Evolutionary conservation across 768 basidiomycete species (phyloP), one percentile per base, ranked within the genome.

Genomic region (Cyclocybe cylindracea): DNA sequence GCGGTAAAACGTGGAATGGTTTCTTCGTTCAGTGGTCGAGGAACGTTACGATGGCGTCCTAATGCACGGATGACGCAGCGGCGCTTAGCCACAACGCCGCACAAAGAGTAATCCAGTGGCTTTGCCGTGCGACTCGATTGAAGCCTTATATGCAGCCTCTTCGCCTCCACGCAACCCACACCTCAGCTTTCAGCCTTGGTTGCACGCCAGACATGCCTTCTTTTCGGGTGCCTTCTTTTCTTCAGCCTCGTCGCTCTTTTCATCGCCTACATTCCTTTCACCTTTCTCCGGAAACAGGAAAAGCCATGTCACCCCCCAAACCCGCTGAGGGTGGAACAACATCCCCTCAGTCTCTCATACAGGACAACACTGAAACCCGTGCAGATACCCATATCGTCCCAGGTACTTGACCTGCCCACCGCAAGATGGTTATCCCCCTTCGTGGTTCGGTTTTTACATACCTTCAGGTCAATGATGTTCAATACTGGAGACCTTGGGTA

Each of bases 401-500:
- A 35, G 14, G 33, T 39, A 46, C 24, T 29, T 31, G 51, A 13
- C 35, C 38, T 45, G 58, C 56, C 41, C 47, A 55, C 18, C 39
- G 48, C 50, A 68, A 66, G 36, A 43, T 59, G 29, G 39, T 59
- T 2, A 56, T 68, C 50, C 65, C 67, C 13, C 58, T 70, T 41
- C 64, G 66, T 47, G 70, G 70, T 46, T 56, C 39, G 57, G 31
- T 41, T 16, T 46, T 34, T 44, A 49, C 32, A 11, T 41, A 29
- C 45, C 37, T 24, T 13, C 45, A 69, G 65, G n/a, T 60, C 57
- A 36, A 67, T 77, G 61, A 86, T 86, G 83, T 85, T 83, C 62
- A 83, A 84, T 55, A 86, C 84, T 18, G 82, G 82, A 1, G 84
- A 84, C 61, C 70, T 86, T 10, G 82, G 75, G 67, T 72, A 61